phyloP scores from a whole-genome alignment of 2,329 filamentous ascomycete species.

The Nakataea oryzae region DNA sequence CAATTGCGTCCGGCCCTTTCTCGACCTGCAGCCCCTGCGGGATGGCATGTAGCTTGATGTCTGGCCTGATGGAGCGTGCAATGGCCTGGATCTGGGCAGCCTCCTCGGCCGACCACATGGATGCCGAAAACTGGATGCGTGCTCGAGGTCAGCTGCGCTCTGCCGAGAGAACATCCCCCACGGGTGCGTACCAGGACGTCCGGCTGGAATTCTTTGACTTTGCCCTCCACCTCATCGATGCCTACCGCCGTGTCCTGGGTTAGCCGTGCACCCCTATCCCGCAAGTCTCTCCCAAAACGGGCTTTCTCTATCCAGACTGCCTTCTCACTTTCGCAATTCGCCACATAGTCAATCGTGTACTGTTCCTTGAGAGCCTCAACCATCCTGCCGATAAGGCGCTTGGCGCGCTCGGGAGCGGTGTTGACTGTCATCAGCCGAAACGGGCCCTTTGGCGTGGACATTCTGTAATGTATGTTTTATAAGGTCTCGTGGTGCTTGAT shows the following conservation, averaged over 20 bases:
- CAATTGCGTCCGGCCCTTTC: slow-evolving; percentile 42
- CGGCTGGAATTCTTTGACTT: slow-evolving; percentile 12
- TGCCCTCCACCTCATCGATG: slow-evolving; percentile 41
- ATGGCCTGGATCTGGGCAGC: slow-evolving; percentile 30
- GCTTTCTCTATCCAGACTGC: background rate
- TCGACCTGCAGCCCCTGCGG: slow-evolving; percentile 43
- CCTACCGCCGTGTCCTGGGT: slow-evolving; percentile 17
- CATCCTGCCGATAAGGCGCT: slow-evolving; percentile 49
- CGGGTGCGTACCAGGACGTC: slow-evolving; percentile 16
- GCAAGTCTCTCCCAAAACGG: background rate
- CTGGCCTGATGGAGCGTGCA: slow-evolving; percentile 30
- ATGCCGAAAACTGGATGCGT: slow-evolving; percentile 45
- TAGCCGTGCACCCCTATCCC: background rate
- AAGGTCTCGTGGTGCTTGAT: background rate
- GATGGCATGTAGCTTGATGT: slow-evolving; percentile 39
- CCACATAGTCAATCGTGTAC: slow-evolving; percentile 53
- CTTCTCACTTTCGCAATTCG: slow-evolving; percentile 47
- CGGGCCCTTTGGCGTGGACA: slow-evolving; percentile 33
- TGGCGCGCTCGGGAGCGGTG: slow-evolving; percentile 54
- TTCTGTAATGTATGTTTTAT: background rate
- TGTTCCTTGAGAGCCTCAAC: slow-evolving; percentile 49
- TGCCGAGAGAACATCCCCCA: background rate
- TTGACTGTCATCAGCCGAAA: slow-evolving; percentile 59
- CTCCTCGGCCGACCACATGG: slow-evolving; percentile 38
- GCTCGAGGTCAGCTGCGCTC: background rate